phyloP scores from a whole-genome alignment of 208 protist genomes.

The Entamoeba nuttalli region DNA sequence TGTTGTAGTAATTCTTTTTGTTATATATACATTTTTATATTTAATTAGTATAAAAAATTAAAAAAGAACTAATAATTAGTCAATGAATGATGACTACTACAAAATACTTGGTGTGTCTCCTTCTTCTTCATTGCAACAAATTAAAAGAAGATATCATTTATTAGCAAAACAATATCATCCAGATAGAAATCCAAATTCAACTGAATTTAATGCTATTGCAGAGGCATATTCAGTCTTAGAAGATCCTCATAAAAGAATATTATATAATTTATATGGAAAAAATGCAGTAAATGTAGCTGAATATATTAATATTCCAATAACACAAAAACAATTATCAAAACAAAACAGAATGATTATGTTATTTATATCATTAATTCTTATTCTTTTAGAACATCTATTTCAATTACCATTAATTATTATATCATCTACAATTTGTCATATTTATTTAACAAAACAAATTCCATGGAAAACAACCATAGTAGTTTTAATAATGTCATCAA shows the following conservation, averaged over 20 bases:
- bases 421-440: not conserved
- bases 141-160: slow-evolving; percentile 52
- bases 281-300: not conserved
- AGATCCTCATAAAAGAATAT: not conserved
- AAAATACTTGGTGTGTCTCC: not conserved
- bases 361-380: not conserved
- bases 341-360: not conserved
- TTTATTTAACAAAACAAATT: not conserved
- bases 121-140: slow-evolving; percentile 23
- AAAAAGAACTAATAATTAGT: too few species aligned
- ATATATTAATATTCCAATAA: not conserved
- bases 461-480: not conserved
- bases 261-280: not conserved
- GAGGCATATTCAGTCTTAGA: not conserved
- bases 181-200: not conserved
- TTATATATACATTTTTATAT: too few species aligned
- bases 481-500: not conserved
- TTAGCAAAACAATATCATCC: not conserved
- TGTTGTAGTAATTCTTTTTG: too few species aligned
- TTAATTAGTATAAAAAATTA: too few species aligned
- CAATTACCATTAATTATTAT: not conserved
- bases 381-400: not conserved
- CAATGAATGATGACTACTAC: slow-evolving; percentile 1
- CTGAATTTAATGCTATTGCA: not conserved
- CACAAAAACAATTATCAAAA: not conserved